phyloP scores from a whole-genome alignment of 2,329 filamentous ascomycete genomes.

The Fonsecaea monophora region DNA sequence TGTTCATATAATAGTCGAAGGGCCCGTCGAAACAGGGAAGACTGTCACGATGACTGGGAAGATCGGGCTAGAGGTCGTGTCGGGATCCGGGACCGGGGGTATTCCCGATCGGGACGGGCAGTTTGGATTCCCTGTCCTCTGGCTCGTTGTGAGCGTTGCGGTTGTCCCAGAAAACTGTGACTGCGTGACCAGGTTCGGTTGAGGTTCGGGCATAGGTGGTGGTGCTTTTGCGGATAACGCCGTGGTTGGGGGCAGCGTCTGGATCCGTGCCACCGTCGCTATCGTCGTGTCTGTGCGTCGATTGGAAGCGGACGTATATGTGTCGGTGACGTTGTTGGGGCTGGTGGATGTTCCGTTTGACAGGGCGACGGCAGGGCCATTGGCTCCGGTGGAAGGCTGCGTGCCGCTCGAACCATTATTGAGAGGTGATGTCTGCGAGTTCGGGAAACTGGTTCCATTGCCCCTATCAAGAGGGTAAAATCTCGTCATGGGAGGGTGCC shows the following conservation, averaged over 20 bases:
- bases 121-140: neutral
- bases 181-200: constrained; percentile 3
- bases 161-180: neutral
- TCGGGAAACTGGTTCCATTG: neutral
- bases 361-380: neutral
- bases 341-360: neutral
- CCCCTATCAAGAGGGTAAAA: neutral
- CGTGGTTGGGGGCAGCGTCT: constrained; percentile 24
- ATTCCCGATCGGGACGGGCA: constrained; percentile 3
- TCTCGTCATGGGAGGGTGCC: neutral
- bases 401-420: neutral
- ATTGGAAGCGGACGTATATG: neutral
- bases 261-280: neutral
- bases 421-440: neutral
- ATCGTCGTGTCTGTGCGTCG: neutral
- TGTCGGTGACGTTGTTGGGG: neutral
- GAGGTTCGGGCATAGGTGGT: constrained; percentile 10
- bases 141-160: constrained; percentile 4
- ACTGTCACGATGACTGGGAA: constrained; percentile 28
- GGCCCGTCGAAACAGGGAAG: constrained; percentile 4
- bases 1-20: neutral
- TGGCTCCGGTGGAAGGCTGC: neutral
- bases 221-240: constrained; percentile 11
- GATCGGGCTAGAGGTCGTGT: neutral
- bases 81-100: neutral